These are phyloP conservation scores for Pseudogymnoascus sp. DNA, from an alignment of 2,329 filamentous ascomycete genomes.

Conservation along the genomic window DNA sequence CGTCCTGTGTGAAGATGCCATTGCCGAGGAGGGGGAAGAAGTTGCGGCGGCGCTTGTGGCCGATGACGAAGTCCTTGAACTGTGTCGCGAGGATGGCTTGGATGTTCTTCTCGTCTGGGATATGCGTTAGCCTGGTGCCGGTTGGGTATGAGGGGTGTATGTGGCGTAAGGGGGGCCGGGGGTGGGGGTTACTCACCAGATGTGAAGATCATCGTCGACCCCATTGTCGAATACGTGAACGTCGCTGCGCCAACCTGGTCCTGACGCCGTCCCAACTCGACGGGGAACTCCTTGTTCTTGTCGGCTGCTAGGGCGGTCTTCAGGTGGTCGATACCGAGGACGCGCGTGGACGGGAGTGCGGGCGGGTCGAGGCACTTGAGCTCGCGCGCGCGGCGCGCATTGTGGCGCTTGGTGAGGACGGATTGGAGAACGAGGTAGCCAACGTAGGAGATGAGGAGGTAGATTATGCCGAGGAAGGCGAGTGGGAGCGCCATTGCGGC, in stretches of 20 bases:
- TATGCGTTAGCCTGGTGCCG: constrained; percentile 28
- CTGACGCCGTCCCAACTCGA: constrained; percentile 25
- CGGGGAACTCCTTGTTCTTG: constrained; percentile 19
- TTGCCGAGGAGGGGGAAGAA: constrained; percentile 31
- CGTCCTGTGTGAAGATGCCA: constrained; percentile 27
- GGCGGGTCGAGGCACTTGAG: constrained; percentile 22
- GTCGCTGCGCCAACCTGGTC: constrained; percentile 27
- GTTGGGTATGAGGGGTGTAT: constrained; percentile 36
- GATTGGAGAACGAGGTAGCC: constrained; percentile 14
- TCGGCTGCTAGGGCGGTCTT: constrained; percentile 19
- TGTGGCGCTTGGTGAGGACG: constrained; percentile 16
- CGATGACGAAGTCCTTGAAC: constrained; percentile 40
- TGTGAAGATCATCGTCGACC: constrained; percentile 17
- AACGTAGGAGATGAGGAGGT: constrained; percentile 14
- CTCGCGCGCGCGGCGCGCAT: constrained; percentile 18
- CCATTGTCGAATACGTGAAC: constrained; percentile 19
- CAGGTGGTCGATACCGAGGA: constrained; percentile 23
- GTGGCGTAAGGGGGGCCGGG: constrained; percentile 7
- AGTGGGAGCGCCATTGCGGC: constrained; percentile 9
- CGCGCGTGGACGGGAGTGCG: constrained; percentile 16
- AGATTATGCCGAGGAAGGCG: constrained; percentile 8
- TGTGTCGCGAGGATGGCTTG: constrained; percentile 45
- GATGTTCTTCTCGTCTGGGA: constrained; percentile 36
- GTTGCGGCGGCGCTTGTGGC: constrained; percentile 47
- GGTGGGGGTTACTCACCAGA: constrained; percentile 17